A percentile compares a stretch with the other conserved stretches of the same genome.
phyloP scores from a whole-genome alignment of 352 stramenopile genomes.

The Pythium plurisporium region DNA sequence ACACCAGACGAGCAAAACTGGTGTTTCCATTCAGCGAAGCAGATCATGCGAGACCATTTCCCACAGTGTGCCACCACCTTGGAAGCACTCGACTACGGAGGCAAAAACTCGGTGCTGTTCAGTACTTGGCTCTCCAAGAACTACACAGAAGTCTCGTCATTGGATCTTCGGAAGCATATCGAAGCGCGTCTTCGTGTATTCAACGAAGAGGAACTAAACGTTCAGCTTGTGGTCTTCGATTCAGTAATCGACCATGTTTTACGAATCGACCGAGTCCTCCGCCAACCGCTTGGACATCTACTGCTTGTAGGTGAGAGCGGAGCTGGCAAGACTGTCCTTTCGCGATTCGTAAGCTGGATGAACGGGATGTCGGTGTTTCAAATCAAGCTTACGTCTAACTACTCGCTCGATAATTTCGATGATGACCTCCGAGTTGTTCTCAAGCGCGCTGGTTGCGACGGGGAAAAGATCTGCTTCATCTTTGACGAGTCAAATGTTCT shows the following conservation, averaged over 20 bases:
- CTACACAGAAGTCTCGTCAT: slow-evolving; percentile 92
- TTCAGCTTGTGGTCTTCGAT: slow-evolving; percentile 99
- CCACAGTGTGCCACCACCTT: slow-evolving; percentile 71
- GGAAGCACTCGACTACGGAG: slow-evolving; percentile 63
- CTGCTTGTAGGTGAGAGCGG: slow-evolving; percentile 98
- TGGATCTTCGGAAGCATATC: slow-evolving; percentile 96
- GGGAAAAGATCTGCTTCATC: slow-evolving; percentile 99
- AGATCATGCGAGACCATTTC: slow-evolving; percentile 78
- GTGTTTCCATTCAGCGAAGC: slow-evolving; percentile 91
- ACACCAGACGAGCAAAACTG: slow-evolving; percentile 94
- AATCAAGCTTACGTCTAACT: slow-evolving; percentile 99
- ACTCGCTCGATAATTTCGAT: slow-evolving; percentile 99
- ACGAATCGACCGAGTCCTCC: slow-evolving; percentile 96
- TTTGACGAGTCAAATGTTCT: slow-evolving; percentile 99
- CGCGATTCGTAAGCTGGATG: slow-evolving; percentile 99
- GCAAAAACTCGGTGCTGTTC: slow-evolving; percentile 95
- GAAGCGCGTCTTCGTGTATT: slow-evolving; percentile 96
- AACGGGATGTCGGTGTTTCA: slow-evolving; percentile 99
- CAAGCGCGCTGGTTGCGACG: slow-evolving; percentile 95
- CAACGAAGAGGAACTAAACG: slow-evolving; percentile 99
- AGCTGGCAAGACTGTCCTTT: slow-evolving; percentile 99
- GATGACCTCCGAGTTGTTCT: slow-evolving; percentile 98
- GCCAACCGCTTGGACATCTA: slow-evolving; percentile 98
- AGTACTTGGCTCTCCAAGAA: slow-evolving; percentile 98
- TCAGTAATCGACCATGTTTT: slow-evolving; percentile 99